Percentiles rank a stretch among this genome's conserved stretches.
Evolutionary conservation across 2,329 filamentous ascomycete genomes (phyloP).

Genomic region (Thielaviopsis ethacetica): DNA sequence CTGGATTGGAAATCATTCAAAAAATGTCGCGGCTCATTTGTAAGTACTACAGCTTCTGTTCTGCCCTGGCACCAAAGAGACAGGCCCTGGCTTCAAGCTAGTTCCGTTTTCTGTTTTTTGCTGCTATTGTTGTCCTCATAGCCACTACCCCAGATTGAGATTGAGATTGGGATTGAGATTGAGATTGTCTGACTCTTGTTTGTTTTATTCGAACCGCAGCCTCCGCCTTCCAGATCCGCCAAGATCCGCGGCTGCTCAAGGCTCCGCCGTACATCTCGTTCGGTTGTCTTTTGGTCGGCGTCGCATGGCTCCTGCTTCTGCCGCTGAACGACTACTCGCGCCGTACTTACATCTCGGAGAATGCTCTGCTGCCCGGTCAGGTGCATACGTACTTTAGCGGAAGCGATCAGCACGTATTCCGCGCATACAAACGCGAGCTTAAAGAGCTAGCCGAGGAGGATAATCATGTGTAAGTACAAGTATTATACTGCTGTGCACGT

Average conservation of each 20-base stretch:
- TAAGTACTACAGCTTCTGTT: background rate
- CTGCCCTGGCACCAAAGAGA: background rate
- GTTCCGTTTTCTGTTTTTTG: no score
- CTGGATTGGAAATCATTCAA: conserved; percentile 12
- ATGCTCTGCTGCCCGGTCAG: conserved; percentile 85
- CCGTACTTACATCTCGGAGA: conserved; percentile 91
- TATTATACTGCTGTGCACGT: background rate
- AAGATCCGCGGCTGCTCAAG: conserved; percentile 66
- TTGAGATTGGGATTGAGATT: no score
- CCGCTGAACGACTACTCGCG: conserved; percentile 84
- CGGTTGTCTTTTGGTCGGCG: conserved; percentile 67
- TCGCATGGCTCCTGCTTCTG: conserved; percentile 78
- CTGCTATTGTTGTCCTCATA: background rate
- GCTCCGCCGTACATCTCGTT: conserved; percentile 77
- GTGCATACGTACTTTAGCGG: conserved; percentile 96
- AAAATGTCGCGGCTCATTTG: conserved; percentile 12
- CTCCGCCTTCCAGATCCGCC: conserved; percentile 52
- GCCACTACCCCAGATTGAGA: background rate
- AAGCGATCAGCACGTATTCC: conserved; percentile 87
- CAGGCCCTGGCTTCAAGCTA: no score
- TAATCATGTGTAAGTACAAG: conserved; percentile 32
- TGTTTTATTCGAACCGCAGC: conserved; percentile 21
- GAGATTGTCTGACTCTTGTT: background rate
- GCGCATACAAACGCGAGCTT: conserved; percentile 77
- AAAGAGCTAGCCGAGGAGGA: conserved; percentile 38